Evolutionary conservation across 1,284 basidiomycete species (phyloP).

Genomic region (Grifola frondosa): DNA sequence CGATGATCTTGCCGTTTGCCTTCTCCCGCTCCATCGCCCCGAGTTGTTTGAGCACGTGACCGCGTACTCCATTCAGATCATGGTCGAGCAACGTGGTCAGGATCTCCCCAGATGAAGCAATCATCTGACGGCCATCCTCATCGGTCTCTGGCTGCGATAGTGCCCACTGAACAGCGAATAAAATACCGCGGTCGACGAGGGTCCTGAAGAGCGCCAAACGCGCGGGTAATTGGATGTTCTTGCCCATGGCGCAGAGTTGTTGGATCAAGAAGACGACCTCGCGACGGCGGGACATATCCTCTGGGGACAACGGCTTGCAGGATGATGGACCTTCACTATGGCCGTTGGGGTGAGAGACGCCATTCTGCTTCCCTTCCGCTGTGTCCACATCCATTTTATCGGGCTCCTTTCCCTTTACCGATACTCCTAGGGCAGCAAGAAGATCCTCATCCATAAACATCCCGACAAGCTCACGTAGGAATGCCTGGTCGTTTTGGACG

Average conservation of each 20-base stretch:
- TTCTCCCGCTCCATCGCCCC: slow-evolving; percentile 63
- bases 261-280: slow-evolving; percentile 88
- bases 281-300: slow-evolving; percentile 50
- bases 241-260: slow-evolving; percentile 93
- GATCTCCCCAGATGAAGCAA: slow-evolving; percentile 86
- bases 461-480: slow-evolving; percentile 78
- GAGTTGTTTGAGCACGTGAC: slow-evolving; percentile 82
- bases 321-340: slow-evolving; percentile 20
- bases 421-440: slow-evolving; percentile 37
- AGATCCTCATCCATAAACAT: slow-evolving; percentile 74
- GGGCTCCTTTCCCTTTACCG: slow-evolving; percentile 30
- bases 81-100: slow-evolving; percentile 89
- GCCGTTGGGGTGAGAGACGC: slow-evolving; percentile 25
- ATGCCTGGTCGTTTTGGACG: slow-evolving; percentile 75
- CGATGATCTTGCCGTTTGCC: slow-evolving; percentile 50
- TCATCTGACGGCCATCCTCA: slow-evolving; percentile 49
- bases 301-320: slow-evolving; percentile 37
- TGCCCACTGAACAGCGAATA: slow-evolving; percentile 92
- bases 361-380: slow-evolving; percentile 26
- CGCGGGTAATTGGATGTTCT: slow-evolving; percentile 89
- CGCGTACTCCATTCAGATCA: slow-evolving; percentile 84
- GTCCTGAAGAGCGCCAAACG: slow-evolving; percentile 88
- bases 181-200: slow-evolving; percentile 85
- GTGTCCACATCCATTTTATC: slow-evolving; percentile 40
- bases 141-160: slow-evolving; percentile 45